Conservation (phyloP, 2,329 filamentous ascomycete genomes). For the Botrytis galanthina region DNA sequence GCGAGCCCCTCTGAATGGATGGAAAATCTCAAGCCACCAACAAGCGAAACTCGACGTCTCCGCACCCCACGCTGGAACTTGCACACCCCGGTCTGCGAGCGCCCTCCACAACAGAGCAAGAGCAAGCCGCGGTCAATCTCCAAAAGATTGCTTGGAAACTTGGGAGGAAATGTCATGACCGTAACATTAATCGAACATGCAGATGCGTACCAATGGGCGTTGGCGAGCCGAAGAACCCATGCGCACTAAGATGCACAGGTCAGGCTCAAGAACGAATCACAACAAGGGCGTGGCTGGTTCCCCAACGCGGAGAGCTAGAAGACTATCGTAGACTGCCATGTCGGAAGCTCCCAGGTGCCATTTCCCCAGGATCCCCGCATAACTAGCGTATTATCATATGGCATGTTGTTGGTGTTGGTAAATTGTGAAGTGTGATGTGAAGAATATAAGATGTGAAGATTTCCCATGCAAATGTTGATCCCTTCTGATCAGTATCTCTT, state of each 20-base stretch:
- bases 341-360: neutral
- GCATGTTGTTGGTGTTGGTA: neutral
- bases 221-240: neutral
- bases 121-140: neutral
- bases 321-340: neutral
- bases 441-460: conserved; percentile 15
- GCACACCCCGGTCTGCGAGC: neutral
- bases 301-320: neutral
- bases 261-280: neutral
- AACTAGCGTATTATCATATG: neutral
- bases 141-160: neutral
- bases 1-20: conserved; percentile 12
- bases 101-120: neutral
- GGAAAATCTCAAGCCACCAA: conserved; percentile 7
- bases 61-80: neutral
- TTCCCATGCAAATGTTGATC: neutral
- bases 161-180: neutral
- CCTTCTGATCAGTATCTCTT: neutral
- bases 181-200: neutral
- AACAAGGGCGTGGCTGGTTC: neutral
- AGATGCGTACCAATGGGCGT: conserved; percentile 12
- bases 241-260: neutral
- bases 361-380: conserved; percentile 22
- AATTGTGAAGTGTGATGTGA: neutral
- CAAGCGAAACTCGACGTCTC: neutral